Evolutionary conservation across 306 rosid species (phyloP).

Genomic region (Ceratonia siliqua): DNA sequence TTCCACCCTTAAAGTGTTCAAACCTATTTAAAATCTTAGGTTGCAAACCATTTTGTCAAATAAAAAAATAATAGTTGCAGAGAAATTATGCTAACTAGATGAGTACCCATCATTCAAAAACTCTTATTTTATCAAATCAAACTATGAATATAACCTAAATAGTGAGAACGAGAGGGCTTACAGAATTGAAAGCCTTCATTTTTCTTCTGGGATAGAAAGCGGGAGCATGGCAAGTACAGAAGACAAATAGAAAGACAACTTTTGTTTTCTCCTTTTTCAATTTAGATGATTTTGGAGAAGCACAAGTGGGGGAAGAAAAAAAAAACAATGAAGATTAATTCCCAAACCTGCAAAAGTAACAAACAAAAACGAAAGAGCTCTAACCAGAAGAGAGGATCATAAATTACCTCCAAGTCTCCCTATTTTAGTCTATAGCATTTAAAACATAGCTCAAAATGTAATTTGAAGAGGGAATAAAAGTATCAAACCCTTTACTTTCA

Average conservation of each 20-base stretch:
- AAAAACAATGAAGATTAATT: constrained; percentile 33
- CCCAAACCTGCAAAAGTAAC: constrained; percentile 24
- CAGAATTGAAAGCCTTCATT: constrained; percentile 50
- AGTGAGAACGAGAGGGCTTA: constrained; percentile 33
- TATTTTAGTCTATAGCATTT: not conserved
- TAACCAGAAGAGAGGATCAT: constrained; percentile 19
- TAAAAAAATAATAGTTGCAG: not conserved
- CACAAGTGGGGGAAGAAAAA: constrained; percentile 31
- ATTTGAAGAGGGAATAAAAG: not conserved
- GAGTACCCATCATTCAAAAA: not conserved
- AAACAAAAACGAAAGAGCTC: constrained; percentile 12
- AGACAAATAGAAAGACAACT: not conserved
- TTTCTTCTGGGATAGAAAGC: not conserved
- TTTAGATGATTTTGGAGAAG: constrained; percentile 66
- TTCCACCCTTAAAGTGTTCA: not conserved
- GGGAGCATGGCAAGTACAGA: constrained; percentile 30
- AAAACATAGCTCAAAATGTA: not conserved
- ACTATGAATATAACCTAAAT: not conserved
- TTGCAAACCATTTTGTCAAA: not conserved
- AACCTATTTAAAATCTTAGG: not conserved
- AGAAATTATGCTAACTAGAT: not conserved
- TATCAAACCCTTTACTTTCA: not conserved
- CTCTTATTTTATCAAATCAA: not conserved
- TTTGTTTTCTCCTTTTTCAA: not conserved
- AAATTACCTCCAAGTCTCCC: not conserved